Evolutionary conservation across 2,329 filamentous ascomycete genomes (phyloP), one percentile per base, ranked within the genome.

Genomic region (Ophiostoma triangulosporum): DNA sequence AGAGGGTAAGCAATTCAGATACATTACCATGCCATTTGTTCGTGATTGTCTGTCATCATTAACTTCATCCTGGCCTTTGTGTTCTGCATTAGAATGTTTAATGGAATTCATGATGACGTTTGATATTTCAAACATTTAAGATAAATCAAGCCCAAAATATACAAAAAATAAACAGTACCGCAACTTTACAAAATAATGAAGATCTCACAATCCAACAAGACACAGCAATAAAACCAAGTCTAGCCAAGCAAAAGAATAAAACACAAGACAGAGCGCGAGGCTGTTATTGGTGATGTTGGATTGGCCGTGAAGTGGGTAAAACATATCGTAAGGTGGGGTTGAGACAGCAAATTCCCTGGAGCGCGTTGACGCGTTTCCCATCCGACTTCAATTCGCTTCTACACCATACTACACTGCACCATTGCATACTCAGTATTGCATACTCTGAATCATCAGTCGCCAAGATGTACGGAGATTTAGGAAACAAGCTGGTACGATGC

Each of bases 401-500:
- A 7, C 45, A 27, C 15, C 4, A 35, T 6, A 26, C 26, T 11
- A 17, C 43, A 24, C 17, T 43, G 17, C 27, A 48, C 20, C 6
- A 4, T 33, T 3, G 4, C 17, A 33, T 14, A 43, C 38, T 43
- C 20, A 14, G 12, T n/a, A n/a, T n/a, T 31, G 27, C 29, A 31
- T 17, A 4, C n/a, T n/a, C n/a, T 20, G 33, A 12, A n/a, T 3
- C 12, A n/a, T n/a, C 46, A 31, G 11, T 14, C 31, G 29, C 20
- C 20, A 35, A 20, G 48, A 95, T 95, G 88, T 93, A 95, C 69
- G 88, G 88, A 60, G 89, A 95, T 66, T 72, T 88, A 56, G 88
- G 86, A 50, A 86, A 88, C 66, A 95, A 95, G 70, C 72, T 95
- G 69, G 87, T 91, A 70, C 63, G 71, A 60, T 51, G 35, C 48